These are phyloP conservation scores for Metschnikowia aberdeeniae DNA, from an alignment of 805 yeast genomes.

Conservation along the genomic window DNA sequence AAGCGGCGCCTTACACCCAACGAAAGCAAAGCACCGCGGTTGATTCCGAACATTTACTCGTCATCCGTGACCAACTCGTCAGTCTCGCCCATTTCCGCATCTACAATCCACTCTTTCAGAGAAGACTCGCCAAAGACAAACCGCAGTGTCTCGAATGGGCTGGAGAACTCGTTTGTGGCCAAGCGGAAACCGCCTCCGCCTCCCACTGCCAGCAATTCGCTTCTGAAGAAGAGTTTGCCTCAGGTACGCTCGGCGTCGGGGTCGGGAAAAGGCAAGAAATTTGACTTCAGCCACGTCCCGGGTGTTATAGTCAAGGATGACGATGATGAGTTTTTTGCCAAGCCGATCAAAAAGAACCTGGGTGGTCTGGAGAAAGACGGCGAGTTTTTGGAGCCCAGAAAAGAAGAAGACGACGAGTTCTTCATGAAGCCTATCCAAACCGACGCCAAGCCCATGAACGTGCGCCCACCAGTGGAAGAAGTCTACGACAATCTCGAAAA, in stretches of 20 bases:
- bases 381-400: constrained; percentile 1
- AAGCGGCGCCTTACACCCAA: constrained; percentile 74
- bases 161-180: constrained; percentile 47
- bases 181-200: constrained; percentile 71
- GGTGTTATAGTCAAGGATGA: constrained; percentile 5
- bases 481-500: constrained; percentile 87
- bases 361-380: constrained; percentile 10
- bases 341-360: neutral
- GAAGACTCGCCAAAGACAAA: constrained; percentile 15
- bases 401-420: constrained; percentile 14
- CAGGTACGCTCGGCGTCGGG: constrained; percentile 5
- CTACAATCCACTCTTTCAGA: constrained; percentile 28
- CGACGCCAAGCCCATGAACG: constrained; percentile 42
- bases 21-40: constrained; percentile 41
- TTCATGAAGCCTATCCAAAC: constrained; percentile 16
- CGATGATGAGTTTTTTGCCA: constrained; percentile 12
- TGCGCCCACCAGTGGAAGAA: constrained; percentile 94
- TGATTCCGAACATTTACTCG: constrained; percentile 19
- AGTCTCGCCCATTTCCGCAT: constrained; percentile 34
- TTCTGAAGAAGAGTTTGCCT: neutral
- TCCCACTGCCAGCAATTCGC: constrained; percentile 31
- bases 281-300: constrained; percentile 76
- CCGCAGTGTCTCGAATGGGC: constrained; percentile 3
- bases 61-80: constrained; percentile 16
- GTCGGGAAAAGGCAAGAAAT: constrained; percentile 41